Conservation (phyloP, 192 early-diverging fungal species). For the Kappamyces sp. region DNA sequence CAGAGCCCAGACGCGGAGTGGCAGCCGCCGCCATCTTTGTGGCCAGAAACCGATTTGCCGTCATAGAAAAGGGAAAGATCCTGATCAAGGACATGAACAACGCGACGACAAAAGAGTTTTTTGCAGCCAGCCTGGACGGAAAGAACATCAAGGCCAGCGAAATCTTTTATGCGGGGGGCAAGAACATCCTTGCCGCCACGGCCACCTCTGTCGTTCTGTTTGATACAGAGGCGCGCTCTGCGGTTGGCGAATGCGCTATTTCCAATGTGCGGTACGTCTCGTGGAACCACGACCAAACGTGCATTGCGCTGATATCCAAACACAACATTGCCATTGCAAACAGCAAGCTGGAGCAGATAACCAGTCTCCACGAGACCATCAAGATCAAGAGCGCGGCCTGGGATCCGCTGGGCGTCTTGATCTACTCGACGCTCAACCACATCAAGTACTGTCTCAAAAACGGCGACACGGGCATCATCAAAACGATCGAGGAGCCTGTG, state of each 20-base stretch:
- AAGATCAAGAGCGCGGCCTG: constrained; percentile 96
- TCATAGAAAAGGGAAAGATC: constrained; percentile 83
- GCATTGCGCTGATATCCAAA: constrained; percentile 91
- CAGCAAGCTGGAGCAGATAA: constrained; percentile 79
- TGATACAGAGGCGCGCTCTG: constrained; percentile 79
- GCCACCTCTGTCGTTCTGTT: constrained; percentile 82
- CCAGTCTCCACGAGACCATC: constrained; percentile 93
- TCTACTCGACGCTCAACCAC: constrained; percentile 97
- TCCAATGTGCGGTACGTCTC: constrained; percentile 88
- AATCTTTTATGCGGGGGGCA: constrained; percentile 83
- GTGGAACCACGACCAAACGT: constrained; percentile 84
- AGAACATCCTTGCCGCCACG: constrained; percentile 78
- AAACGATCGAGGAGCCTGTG: constrained; percentile 92
- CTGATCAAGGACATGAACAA: constrained; percentile 84
- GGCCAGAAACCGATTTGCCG: constrained; percentile 95
- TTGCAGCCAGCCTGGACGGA: constrained; percentile 30
- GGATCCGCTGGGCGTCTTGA: constrained; percentile 85
- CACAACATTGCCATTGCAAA: constrained; percentile 88
- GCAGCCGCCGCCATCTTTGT: constrained; percentile 86
- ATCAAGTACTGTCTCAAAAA: constrained; percentile 94
- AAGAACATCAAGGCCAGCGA: constrained; percentile 65
- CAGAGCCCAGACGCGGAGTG: constrained; percentile 69
- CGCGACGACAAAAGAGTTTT: constrained; percentile 84
- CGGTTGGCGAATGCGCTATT: constrained; percentile 70
- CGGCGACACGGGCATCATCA: constrained; percentile 95